Evolutionary conservation across 306 rosid species (phyloP), one percentile per base, ranked within the genome.

Genomic region (Carpinus fangiana): DNA sequence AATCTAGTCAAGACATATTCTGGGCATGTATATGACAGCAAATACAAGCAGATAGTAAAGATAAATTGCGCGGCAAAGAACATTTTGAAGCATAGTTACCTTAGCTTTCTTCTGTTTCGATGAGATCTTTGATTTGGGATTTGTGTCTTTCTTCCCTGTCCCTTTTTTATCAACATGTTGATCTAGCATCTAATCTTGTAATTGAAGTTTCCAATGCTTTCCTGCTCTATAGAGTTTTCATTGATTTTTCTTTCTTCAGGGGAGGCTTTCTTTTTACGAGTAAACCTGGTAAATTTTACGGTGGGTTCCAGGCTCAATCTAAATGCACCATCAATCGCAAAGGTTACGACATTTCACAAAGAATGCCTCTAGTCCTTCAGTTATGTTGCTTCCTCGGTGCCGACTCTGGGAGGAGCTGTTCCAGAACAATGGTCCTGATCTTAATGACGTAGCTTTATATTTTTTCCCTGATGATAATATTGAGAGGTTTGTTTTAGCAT

Each of bases 81-180:
- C 10, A 57, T 61, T 46, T 38, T 28, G 73, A 86, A 48, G 70
- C 54, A 62, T 8, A 34, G 26, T 80, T 87, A 96, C 99, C 98
- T 89, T 96, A 8, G 94, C 61, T 68, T 90, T 93, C 88, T 83
- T 91, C 79, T 93, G 92, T 84, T 81, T 91, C 74, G 90, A 83
- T 61, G 88, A 87, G 75, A n/a, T 43, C 84, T 88, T 91, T 26
- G 88, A 78, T 73, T 84, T 88, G 78, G 75, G 12, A 79, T 72
- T 85, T 55, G 82, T 74, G 48, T 88, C 88, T 31, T 80, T 82
- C 88, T 88, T 91, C 45, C 72, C 77, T 4, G 26, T 41, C 78
- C 83, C 95, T 76, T 81, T 88, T 79, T 79, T 82, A 77, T 89
- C 86, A 73, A 73, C 81, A 0, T 80, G 66, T 83, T 89, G 81